Base-by-base conservation (phyloP, 352 stramenopile genomes). In the Pythium grandisporangium region DNA sequence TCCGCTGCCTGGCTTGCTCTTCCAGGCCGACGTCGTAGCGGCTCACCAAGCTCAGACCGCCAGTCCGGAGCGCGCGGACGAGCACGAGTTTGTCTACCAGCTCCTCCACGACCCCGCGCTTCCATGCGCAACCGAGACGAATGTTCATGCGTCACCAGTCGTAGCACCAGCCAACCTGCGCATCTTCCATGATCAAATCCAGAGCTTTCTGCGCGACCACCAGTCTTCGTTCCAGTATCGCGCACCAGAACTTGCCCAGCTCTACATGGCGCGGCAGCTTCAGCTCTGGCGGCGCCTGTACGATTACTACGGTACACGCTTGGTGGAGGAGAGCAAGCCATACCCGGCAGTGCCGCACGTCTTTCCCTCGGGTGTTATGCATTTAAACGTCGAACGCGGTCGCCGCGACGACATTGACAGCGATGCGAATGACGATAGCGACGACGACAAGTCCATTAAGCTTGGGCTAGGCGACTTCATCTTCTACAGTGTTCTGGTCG, bases 401-500 rank as follows among this genome's bases (percentile, higher is more conserved):
- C n/a, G n/a, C n/a, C n/a, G n/a, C n/a, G n/a, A n/a, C n/a, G n/a
- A n/a, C n/a, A n/a, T n/a, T n/a, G 39, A 56, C 8, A 6, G 55
- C 8, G 20, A 49, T 14, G 49, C 63, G 16, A 52, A 55, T 6
- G 48, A 66, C 5, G 39, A 66, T 1, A 29, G 53, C 10, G 36
- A 51, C 0, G 60, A 73, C 21, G 56, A 74, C 50, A 80, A 79
- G 42, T 82, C 67, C 4, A 96, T 97, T 56, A 84, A 95, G 41
- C 66, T 97, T 6, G 89, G 89, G 0, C 61, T 97, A 8, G 95
- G 96, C 1, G 96, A 99, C 66, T 98, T 99, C 57, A 97, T 99
- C 34, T 99, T 99, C 58, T 99, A 99, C 66, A 97, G 76, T 37
- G 84, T 98, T 1, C 67, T 99, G 25, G 90, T 98, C 22, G 90